Conservation (phyloP, 371 early-diverging fungal genomes). For the Apophysomyces sp. region DNA sequence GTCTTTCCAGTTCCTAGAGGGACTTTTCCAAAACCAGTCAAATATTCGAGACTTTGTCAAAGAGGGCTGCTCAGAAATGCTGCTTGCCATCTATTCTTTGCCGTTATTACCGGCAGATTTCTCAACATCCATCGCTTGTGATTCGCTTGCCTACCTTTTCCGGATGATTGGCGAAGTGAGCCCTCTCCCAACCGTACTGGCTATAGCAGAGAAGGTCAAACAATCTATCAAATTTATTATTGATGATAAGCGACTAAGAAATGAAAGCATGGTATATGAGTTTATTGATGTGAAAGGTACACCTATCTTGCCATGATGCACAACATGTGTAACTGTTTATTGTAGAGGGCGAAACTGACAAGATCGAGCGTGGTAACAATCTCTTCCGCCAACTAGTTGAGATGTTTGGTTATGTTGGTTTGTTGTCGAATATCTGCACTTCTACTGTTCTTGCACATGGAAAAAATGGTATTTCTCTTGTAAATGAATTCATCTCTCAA, state of each 20-base stretch:
- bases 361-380: conserved; percentile 50
- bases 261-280: conserved; percentile 35
- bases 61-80: conserved; percentile 62
- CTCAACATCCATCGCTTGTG: conserved; percentile 63
- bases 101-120: conserved; percentile 79
- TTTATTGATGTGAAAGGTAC: conserved; percentile 53
- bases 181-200: conserved; percentile 46
- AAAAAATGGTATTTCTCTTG: conserved; percentile 59
- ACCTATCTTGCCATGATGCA: neutral
- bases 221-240: conserved; percentile 40
- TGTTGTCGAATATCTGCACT: conserved; percentile 76
- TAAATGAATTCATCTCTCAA: conserved; percentile 59
- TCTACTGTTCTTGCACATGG: conserved; percentile 67
- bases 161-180: conserved; percentile 71
- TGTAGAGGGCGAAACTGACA: conserved; percentile 44
- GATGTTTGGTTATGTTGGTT: conserved; percentile 62
- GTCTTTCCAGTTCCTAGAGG: conserved; percentile 72
- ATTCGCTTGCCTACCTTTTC: conserved; percentile 73
- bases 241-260: conserved; percentile 28
- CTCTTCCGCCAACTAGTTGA: conserved; percentile 58
- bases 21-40: conserved; percentile 76
- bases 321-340: neutral
- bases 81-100: conserved; percentile 65
- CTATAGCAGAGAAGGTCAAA: conserved; percentile 53
- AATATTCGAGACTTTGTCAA: conserved; percentile 77